Conservation (phyloP, 2,329 filamentous ascomycete genomes). For the Penicillium sp. region DNA sequence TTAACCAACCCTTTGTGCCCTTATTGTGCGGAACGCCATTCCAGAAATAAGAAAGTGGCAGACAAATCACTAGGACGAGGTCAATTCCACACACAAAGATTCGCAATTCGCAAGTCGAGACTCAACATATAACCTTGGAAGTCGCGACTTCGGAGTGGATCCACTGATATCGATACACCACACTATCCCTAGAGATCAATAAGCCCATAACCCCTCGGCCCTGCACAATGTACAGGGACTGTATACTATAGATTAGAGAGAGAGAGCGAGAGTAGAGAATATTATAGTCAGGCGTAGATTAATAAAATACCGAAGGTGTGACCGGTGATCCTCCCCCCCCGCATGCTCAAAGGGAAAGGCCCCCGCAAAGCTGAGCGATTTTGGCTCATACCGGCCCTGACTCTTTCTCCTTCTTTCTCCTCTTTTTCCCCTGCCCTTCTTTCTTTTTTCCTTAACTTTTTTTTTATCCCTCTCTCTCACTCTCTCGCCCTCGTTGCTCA, state of each 20-base stretch:
- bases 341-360: constrained; percentile 31
- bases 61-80: too few relatives aligned
- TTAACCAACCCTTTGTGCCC: not conserved
- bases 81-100: not conserved
- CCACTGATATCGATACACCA: constrained; percentile 22
- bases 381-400: constrained; percentile 23
- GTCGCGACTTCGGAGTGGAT: constrained; percentile 15
- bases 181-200: not conserved
- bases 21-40: constrained; percentile 13
- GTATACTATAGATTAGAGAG: not conserved
- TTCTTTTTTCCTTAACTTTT: constrained; percentile 25
- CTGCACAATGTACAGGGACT: not conserved
- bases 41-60: not conserved
- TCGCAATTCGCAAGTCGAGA: not conserved
- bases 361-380: constrained; percentile 31
- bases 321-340: constrained; percentile 23
- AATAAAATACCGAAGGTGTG: constrained; percentile 12
- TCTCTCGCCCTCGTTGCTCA: constrained; percentile 4
- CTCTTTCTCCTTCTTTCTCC: constrained; percentile 24
- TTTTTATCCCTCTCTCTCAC: constrained; percentile 13
- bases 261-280: not conserved
- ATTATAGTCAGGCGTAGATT: not conserved
- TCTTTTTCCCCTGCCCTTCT: constrained; percentile 20
- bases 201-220: too few relatives aligned
- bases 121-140: not conserved